Conservation (phyloP, 2,329 filamentous ascomycete genomes). For the Tolypocladium album region DNA sequence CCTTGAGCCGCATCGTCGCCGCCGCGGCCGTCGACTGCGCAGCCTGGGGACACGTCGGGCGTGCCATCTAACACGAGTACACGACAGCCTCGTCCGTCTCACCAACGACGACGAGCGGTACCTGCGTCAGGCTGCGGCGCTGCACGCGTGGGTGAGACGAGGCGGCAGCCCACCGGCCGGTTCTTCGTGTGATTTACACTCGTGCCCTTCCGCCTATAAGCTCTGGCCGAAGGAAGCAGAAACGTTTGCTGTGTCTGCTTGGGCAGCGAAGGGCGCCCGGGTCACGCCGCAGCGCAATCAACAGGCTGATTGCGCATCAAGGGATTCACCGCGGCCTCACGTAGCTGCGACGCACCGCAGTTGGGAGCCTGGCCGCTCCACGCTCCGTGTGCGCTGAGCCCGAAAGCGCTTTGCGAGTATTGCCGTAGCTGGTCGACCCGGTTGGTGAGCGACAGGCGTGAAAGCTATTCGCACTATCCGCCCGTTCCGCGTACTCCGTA, state of each 20-base stretch:
- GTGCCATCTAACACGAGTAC: neutral
- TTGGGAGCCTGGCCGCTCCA: neutral
- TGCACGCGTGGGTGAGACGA: neutral
- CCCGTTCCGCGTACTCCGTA: neutral
- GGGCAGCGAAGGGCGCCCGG: neutral
- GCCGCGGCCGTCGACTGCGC: neutral
- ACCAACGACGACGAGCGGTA: neutral
- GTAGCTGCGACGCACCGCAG: neutral
- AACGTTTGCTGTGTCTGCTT: neutral
- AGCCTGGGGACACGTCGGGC: neutral
- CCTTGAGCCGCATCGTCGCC: neutral
- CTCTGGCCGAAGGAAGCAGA: neutral
- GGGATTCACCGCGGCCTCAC: neutral
- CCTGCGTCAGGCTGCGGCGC: neutral
- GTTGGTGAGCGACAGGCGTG: neutral
- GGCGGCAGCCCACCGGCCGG: neutral
- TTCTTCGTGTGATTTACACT: neutral
- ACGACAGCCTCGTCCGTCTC: neutral
- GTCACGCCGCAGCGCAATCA: neutral
- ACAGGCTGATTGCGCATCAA: neutral
- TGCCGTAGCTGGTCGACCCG: neutral
- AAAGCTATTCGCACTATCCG: neutral
- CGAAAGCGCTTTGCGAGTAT: neutral
- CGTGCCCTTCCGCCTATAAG: neutral
- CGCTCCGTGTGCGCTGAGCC: neutral